Evolutionary conservation across 805 yeast species (phyloP).

Genomic region (Cyberlindnera mrakii): DNA sequence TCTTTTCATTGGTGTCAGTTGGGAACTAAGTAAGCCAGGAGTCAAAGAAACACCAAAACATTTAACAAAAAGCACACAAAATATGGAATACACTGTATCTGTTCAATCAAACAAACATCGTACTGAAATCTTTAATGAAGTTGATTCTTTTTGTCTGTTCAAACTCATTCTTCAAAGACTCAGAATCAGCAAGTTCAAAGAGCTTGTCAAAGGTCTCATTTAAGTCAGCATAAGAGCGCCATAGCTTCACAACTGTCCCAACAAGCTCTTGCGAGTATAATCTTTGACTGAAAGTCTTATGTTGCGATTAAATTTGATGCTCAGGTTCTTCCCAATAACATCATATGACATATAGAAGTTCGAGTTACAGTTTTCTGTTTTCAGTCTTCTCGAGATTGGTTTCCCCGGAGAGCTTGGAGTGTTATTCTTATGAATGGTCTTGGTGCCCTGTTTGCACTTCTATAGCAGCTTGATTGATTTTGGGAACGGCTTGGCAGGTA

Average conservation of each 20-base stretch:
- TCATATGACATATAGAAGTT: constrained; percentile 21
- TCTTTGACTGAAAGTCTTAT: constrained; percentile 15
- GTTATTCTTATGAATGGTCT: constrained; percentile 16
- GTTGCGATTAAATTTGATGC: constrained; percentile 19
- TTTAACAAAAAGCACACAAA: too few relatives aligned
- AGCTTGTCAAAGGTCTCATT: constrained; percentile 6
- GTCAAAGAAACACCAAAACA: too few relatives aligned
- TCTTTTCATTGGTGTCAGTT: too few relatives aligned
- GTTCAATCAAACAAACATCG: constrained; percentile 3
- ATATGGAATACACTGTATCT: too few relatives aligned
- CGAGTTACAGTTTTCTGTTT: constrained; percentile 22
- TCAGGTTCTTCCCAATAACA: constrained; percentile 14
- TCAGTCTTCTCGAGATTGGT: constrained; percentile 11
- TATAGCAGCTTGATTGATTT: constrained; percentile 21
- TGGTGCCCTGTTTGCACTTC: constrained; percentile 23
- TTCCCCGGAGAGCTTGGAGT: constrained; percentile 3
- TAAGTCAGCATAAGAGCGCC: constrained; percentile 1
- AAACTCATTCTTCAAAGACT: constrained; percentile 13
- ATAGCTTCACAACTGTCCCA: constrained; percentile 11
- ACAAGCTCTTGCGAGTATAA: constrained; percentile 14
- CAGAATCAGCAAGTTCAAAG: constrained; percentile 7
- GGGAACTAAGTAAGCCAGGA: too few relatives aligned
- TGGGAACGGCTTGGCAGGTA: constrained; percentile 17
- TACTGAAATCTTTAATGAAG: constrained; percentile 20
- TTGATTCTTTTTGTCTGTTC: constrained; percentile 12